Evolutionary conservation across 306 rosid genomes (phyloP).

Genomic region (Albizia julibrissin): DNA sequence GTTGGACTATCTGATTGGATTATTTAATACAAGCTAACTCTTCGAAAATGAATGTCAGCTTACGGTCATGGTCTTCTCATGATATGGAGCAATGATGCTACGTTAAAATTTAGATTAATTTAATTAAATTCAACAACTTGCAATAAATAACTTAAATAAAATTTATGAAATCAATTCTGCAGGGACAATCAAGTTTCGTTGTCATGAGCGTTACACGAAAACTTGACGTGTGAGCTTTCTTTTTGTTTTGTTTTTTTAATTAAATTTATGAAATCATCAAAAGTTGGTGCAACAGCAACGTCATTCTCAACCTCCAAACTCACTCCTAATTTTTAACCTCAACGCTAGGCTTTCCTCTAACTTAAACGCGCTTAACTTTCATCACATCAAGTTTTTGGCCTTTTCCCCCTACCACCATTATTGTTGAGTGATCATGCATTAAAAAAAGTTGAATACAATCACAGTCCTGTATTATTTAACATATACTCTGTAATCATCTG

Average conservation of each 20-base stretch:
- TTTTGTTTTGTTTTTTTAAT: neutral
- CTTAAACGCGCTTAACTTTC: neutral
- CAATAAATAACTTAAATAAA: neutral
- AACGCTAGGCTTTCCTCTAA: neutral
- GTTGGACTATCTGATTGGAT: no score
- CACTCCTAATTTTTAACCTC: neutral
- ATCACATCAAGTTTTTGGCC: no score
- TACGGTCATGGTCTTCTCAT: neutral
- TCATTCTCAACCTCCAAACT: neutral
- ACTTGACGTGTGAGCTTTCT: neutral
- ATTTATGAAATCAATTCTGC: neutral
- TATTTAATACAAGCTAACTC: neutral
- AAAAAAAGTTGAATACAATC: neutral
- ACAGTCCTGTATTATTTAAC: no score
- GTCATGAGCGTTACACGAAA: neutral
- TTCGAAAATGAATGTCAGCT: neutral
- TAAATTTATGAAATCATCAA: neutral
- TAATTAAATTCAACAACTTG: neutral
- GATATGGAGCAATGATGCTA: neutral
- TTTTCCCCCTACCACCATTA: neutral
- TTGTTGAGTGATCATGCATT: neutral
- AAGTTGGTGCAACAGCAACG: constrained; percentile 16
- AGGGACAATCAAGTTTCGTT: neutral
- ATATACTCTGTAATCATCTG: no score
- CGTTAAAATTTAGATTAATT: neutral